phyloP scores from a whole-genome alignment of 2,329 filamentous ascomycete genomes.

The Clonostachys rosea region DNA sequence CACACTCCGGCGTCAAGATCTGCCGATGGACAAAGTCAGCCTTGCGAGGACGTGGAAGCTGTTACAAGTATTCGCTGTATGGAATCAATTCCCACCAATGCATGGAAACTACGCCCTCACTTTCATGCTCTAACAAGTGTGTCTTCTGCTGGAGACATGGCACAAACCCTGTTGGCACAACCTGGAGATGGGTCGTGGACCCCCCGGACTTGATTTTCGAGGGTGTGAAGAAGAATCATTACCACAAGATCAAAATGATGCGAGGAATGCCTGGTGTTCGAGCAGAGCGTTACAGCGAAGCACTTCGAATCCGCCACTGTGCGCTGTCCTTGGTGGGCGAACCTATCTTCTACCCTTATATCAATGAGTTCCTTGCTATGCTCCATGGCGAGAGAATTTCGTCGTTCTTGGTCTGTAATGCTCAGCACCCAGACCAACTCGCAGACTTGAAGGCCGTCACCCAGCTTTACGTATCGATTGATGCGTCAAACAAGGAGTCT shows the following conservation, averaged over 20 bases:
- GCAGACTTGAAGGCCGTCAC: conserved; percentile 80
- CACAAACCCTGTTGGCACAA: conserved; percentile 94
- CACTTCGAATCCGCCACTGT: conserved; percentile 89
- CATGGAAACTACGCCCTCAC: conserved; percentile 95
- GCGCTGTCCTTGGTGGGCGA: conserved; percentile 90
- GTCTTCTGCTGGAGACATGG: conserved; percentile 99
- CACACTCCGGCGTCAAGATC: conserved; percentile 94
- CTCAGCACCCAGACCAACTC: conserved; percentile 90
- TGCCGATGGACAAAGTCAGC: conserved; percentile 99
- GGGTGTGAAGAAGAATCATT: conserved; percentile 87
- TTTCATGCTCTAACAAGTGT: conserved; percentile 97
- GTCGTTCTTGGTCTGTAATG: conserved; percentile 94
- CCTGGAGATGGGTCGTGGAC: conserved; percentile 95
- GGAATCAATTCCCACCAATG: conserved; percentile 94
- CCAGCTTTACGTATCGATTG: conserved; percentile 94
- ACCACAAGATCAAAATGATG: conserved; percentile 97
- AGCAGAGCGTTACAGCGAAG: conserved; percentile 87
- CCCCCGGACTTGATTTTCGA: conserved; percentile 84
- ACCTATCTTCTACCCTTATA: conserved; percentile 97
- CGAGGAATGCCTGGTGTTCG: conserved; percentile 89
- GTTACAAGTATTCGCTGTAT: conserved; percentile 98
- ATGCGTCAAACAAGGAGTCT: conserved; percentile 85
- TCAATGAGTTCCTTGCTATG: conserved; percentile 85
- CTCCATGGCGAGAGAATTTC: conserved; percentile 85
- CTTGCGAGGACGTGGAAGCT: conserved; percentile 85